Conservation (phyloP, 2,329 filamentous ascomycete species). For the Fusarium proliferatum region DNA sequence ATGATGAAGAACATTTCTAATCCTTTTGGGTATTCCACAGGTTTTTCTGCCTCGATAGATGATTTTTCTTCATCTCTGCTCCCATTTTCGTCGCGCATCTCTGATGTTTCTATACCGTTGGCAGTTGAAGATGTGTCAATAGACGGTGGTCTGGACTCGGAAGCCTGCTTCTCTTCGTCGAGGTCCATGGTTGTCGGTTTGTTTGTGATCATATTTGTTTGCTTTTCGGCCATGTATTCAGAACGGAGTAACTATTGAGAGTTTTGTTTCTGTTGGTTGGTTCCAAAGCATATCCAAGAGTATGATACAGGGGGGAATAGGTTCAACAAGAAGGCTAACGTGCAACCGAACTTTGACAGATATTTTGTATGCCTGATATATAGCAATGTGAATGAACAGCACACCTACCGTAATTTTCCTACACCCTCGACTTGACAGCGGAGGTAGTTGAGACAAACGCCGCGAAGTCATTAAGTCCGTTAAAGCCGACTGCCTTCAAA, state of each 20-base stretch:
- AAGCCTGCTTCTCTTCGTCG: not conserved
- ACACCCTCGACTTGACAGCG: accelerated
- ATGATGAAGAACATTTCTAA: not conserved
- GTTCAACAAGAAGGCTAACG: accelerated
- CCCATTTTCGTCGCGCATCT: accelerated
- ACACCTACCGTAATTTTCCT: accelerated
- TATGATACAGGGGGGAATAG: not conserved
- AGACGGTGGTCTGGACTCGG: not conserved
- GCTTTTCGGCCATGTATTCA: too few relatives aligned
- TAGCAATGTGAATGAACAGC: accelerated
- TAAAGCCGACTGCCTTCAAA: not conserved
- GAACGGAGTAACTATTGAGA: too few relatives aligned
- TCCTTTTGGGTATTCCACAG: not conserved
- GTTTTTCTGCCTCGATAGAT: accelerated
- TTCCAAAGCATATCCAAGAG: accelerated
- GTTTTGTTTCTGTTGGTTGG: not conserved
- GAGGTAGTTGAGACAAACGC: not conserved
- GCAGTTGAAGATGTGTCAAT: not conserved
- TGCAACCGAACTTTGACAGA: not conserved
- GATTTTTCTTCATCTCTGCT: accelerated
- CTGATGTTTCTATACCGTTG: not conserved
- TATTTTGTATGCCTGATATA: accelerated
- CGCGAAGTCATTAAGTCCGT: not conserved
- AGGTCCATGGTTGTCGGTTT: too few relatives aligned
- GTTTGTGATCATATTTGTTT: accelerated